These are phyloP conservation scores for Penicillium subrubescens DNA, from an alignment of 495 filamentous ascomycete genomes.

Conservation along the genomic window DNA sequence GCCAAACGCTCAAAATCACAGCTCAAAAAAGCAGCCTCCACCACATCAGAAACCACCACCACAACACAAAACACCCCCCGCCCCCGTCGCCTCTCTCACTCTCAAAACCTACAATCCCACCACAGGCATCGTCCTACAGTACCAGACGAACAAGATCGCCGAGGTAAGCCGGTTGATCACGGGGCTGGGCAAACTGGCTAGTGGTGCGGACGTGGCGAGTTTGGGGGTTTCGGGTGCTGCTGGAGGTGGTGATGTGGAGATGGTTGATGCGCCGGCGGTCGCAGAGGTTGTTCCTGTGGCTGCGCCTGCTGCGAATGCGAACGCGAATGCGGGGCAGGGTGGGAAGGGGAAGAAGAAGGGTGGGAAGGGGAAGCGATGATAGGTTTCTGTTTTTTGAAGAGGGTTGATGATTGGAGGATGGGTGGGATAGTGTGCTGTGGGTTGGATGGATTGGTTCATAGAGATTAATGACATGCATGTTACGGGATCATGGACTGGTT, in stretches of 20 bases:
- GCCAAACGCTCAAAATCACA: slow-evolving; percentile 28
- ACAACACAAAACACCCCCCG: slow-evolving; percentile 26
- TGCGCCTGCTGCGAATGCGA: not conserved
- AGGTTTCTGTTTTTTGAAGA: not conserved
- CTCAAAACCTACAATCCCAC: slow-evolving; percentile 89
- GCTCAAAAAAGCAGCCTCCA: slow-evolving; percentile 7
- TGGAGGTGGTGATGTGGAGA: slow-evolving; percentile 39
- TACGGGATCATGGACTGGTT: slow-evolving; percentile 12
- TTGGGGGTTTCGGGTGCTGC: slow-evolving; percentile 46
- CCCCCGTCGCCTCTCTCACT: slow-evolving; percentile 63
- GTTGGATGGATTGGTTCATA: not conserved
- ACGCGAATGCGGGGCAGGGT: slow-evolving; percentile 10
- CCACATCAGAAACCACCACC: slow-evolving; percentile 17
- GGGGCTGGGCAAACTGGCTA: slow-evolving; percentile 67
- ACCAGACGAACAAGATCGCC: slow-evolving; percentile 85
- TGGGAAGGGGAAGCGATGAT: slow-evolving; percentile 27
- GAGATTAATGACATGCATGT: slow-evolving; percentile 26
- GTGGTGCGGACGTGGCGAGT: slow-evolving; percentile 60
- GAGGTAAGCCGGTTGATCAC: slow-evolving; percentile 83
- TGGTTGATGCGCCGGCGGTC: slow-evolving; percentile 37
- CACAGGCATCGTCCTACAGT: slow-evolving; percentile 83
- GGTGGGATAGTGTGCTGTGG: not conserved
- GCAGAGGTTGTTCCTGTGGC: slow-evolving; percentile 14
- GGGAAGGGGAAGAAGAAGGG: slow-evolving; percentile 37
- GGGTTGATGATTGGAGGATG: not conserved